phyloP scores from a whole-genome alignment of 345 rosid genomes.

The Gossypium arboreum region DNA sequence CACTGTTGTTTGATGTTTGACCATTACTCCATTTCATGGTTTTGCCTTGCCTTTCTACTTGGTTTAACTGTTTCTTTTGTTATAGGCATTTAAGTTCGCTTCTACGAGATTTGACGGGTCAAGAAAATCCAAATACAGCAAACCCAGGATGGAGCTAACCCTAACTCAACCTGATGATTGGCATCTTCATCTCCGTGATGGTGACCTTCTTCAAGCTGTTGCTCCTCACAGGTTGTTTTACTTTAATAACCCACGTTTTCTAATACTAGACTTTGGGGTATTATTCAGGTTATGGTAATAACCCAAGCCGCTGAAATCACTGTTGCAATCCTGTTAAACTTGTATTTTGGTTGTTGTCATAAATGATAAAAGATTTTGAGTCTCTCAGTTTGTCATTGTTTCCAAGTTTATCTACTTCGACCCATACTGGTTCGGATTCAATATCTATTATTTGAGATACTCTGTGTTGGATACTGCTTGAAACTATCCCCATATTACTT shows the following conservation, averaged over 20 bases:
- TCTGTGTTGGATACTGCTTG: neutral
- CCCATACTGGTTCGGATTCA: neutral
- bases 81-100: slow-evolving; percentile 14
- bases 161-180: slow-evolving; percentile 77
- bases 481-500: neutral
- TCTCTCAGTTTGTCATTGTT: neutral
- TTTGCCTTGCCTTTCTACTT: neutral
- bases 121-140: slow-evolving; percentile 26
- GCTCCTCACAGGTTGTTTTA: slow-evolving; percentile 60
- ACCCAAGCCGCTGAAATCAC: neutral
- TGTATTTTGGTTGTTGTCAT: neutral
- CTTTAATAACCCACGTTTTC: neutral
- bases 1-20: neutral
- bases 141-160: slow-evolving; percentile 55
- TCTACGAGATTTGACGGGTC: slow-evolving; percentile 2
- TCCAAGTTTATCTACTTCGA: too few species aligned
- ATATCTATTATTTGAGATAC: neutral
- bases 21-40: neutral
- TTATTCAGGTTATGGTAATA: neutral
- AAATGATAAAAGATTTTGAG: neutral
- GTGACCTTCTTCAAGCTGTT: slow-evolving; percentile 64
- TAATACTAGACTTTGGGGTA: neutral
- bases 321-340: neutral
- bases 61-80: neutral
- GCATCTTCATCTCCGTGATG: slow-evolving; percentile 90